Percentiles rank a stretch among this genome's conserved stretches.
Conservation (phyloP, 805 yeast genomes). For the Zygoascus flipseniorum region DNA sequence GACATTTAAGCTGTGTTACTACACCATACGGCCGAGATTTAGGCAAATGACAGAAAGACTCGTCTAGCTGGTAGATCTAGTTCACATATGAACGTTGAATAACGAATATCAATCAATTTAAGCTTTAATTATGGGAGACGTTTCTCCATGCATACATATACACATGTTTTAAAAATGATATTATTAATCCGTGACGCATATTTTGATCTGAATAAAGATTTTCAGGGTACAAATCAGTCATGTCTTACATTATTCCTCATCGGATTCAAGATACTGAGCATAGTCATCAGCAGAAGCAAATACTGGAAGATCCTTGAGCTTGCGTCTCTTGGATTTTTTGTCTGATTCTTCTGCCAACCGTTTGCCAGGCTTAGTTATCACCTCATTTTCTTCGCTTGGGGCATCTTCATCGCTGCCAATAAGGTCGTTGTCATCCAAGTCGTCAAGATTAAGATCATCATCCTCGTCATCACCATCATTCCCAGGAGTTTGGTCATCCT, state of each 20-base stretch:
- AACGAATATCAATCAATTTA: no score
- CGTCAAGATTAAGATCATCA: constrained; percentile 22
- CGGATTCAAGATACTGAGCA: constrained; percentile 60
- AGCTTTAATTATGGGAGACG: no score
- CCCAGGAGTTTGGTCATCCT: constrained; percentile 11
- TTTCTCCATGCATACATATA: no score
- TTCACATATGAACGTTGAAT: no score
- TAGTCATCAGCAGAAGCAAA: constrained; percentile 89
- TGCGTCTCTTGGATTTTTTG: constrained; percentile 40
- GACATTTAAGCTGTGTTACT: no score
- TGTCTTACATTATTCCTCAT: constrained; percentile 25
- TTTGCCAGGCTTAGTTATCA: neutral
- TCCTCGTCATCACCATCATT: constrained; percentile 29
- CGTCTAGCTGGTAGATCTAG: no score
- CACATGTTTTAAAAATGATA: no score
- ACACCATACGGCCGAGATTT: no score
- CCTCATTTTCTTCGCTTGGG: constrained; percentile 13
- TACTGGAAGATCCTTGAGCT: constrained; percentile 62
- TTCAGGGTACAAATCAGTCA: no score
- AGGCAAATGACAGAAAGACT: no score
- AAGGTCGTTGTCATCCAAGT: constrained; percentile 30
- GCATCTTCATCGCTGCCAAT: constrained; percentile 30
- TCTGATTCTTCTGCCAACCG: neutral
- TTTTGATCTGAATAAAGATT: no score
- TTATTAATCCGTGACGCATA: no score